Evolutionary conservation across 2,329 filamentous ascomycete genomes (phyloP), one percentile per base, ranked within the genome.

Genomic region (Colletotrichum viniferum): DNA sequence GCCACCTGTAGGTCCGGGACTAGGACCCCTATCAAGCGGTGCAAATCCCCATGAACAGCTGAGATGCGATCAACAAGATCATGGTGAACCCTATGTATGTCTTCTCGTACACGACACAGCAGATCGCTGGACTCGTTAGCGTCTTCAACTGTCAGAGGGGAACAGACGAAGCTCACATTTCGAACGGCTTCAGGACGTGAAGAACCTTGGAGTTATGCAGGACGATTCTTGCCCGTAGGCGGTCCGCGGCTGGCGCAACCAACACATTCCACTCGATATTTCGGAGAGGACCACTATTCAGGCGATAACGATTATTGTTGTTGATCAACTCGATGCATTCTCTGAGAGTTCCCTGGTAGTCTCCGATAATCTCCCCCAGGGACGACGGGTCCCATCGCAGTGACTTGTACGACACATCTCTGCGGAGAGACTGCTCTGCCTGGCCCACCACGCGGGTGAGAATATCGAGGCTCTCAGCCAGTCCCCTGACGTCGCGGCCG

Each of bases 221-320:
- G n/a, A 77, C 74, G 24, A 85, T 82, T 8, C 80, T 78, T 36
- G 79, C 75, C 7, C 83, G 81, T 9, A 85, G 77, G 28, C 79
- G 78, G 24, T 85, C 82, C 28, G 80, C 83, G 16, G 62, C 76
- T 2, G 83, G 82, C 63, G 83, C 81, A 7, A 84, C 82, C 16
- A 84, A 77, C 1, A 82, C 77, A 74, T 85, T 85, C 83, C 83
- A 85, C 71, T 83, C 81, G 26, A 85, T 77, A 74, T 82, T 85
- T 26, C 78, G 78, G 18, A 83, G 32, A 16, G 83, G 79, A 10
- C 79, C 80, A 32, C 73, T 77, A 14, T 78, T 76, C 10, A 76
- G 65, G 12, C 78, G 77, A 72, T 83, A 84, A 4, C 81, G 81
- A 14, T 76, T 67, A 63, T 85, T 85, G 3, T 78, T 77, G 14